Evolutionary conservation across 805 yeast species (phyloP), one percentile per base, ranked within the genome.

Genomic region (Nakazawaea populi): DNA sequence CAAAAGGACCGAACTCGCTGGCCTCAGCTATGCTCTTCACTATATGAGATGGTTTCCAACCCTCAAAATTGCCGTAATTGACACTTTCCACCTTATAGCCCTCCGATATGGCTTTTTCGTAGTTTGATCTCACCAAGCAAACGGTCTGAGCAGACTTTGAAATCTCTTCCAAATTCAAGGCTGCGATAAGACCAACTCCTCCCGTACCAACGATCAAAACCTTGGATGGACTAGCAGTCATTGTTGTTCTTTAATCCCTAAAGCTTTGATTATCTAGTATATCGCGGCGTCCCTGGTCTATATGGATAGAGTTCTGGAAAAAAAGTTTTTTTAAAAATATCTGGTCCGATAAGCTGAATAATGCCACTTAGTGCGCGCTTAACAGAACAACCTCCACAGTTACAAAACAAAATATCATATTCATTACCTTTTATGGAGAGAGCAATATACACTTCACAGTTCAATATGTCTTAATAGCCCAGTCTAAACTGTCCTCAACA

Each of bases 101-200:
- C 4, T 71, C 60, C 29, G 67, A 59, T 10, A 55, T 49, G 14
- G 83, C 87, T 48, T 65, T 69, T 5, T 74, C 74, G 63, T 80
- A 85, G 56, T 80, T 86, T 27, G 87, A 76, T 58, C 91, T 73
- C 2, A 83, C 76, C 4, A 84, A 82, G 7, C 79, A 63, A 1
- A 89, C 78, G 10, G 84, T 80, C 27, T 49, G 36, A 3, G 52
- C 52, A 18, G 79, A 71, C 32, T 68, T 59, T 0, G 73, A 75
- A 41, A 74, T 69, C 49, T 65, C 60, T 54, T 70, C 73, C 31
- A 88, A 69, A 0, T 87, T 78, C 49, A 82, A 73, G 0, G 94
- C 88, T 2, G 85, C 82, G n/a, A 88, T 79, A 5, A 87, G 72
- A 27, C 96, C 96, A 3, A 89, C 87, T 18, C 95, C 96, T 5